These are phyloP conservation scores for Hanseniaspora jakobsenii DNA, from an alignment of 805 yeast genomes.

Conservation along the genomic window DNA sequence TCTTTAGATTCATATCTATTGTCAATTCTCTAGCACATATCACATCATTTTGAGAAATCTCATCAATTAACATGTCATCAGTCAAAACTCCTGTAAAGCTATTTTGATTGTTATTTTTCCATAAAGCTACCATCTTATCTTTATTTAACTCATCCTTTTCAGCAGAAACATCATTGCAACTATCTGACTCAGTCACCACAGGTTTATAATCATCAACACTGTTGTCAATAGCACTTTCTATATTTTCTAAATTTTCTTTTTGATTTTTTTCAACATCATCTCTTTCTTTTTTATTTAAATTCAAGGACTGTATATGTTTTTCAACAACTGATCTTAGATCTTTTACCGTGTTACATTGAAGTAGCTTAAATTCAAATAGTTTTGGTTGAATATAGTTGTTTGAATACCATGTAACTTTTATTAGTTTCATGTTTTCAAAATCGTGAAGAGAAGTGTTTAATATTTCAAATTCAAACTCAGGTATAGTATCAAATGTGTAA, in stretches of 20 bases:
- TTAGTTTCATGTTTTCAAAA: slow-evolving; percentile 58
- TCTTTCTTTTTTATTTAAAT: neutral
- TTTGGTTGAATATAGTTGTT: slow-evolving; percentile 62
- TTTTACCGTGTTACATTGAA: slow-evolving; percentile 44
- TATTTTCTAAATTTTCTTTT: slow-evolving; percentile 24
- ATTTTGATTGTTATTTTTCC: slow-evolving; percentile 36
- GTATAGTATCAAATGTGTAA: slow-evolving; percentile 27
- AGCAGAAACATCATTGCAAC: neutral
- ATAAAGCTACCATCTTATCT: slow-evolving; percentile 29
- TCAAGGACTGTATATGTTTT: slow-evolving; percentile 35
- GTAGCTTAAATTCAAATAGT: slow-evolving; percentile 55
- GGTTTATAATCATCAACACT: no score
- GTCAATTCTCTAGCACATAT: slow-evolving; percentile 33
- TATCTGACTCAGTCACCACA: no score
- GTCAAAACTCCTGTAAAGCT: slow-evolving; percentile 30
- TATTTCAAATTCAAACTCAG: slow-evolving; percentile 59
- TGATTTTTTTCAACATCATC: slow-evolving; percentile 33
- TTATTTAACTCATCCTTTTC: neutral
- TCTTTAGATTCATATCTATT: slow-evolving; percentile 27
- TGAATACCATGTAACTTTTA: slow-evolving; percentile 61
- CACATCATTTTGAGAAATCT: slow-evolving; percentile 39
- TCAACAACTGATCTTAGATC: slow-evolving; percentile 47
- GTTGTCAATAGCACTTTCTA: no score
- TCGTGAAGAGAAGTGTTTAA: slow-evolving; percentile 64
- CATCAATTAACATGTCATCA: slow-evolving; percentile 30